Conservation (phyloP, 163 green algal genomes). For the Coccomyxa subellipsoidea region DNA sequence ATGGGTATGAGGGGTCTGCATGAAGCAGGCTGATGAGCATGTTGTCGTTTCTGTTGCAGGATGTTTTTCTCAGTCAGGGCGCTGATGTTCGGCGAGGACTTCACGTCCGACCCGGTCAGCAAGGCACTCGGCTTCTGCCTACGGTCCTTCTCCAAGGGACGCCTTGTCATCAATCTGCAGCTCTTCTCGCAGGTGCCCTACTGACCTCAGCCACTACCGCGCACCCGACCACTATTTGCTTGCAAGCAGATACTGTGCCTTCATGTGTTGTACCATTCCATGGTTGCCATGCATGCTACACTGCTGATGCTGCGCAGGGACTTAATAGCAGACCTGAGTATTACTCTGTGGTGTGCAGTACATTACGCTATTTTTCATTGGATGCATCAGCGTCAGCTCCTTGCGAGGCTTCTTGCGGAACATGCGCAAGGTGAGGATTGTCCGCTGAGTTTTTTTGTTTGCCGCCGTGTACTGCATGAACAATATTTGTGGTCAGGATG, state of each 20-base stretch:
- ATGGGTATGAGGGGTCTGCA: no score
- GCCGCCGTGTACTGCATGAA: no score
- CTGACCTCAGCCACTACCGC: no score
- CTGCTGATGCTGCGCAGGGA: no score
- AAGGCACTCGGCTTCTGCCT: slow-evolving; percentile 55
- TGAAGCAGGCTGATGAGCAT: neutral
- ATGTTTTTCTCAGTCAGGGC: slow-evolving; percentile 66
- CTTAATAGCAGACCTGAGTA: neutral
- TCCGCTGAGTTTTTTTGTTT: no score
- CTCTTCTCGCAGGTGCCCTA: slow-evolving; percentile 42
- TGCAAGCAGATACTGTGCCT: no score
- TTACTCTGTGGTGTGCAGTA: slow-evolving; percentile 62
- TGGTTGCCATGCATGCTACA: no score
- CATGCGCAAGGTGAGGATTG: slow-evolving; percentile 56
- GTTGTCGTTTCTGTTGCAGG: slow-evolving; percentile 27
- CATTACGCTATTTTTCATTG: slow-evolving; percentile 91
- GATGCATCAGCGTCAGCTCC: slow-evolving; percentile 81
- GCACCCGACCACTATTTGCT: no score
- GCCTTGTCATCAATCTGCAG: slow-evolving; percentile 58
- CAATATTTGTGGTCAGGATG: no score
- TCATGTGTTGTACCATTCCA: no score
- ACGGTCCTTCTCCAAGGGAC: slow-evolving; percentile 54
- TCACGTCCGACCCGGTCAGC: slow-evolving; percentile 64
- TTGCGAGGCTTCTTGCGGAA: slow-evolving; percentile 87
- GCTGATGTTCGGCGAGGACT: slow-evolving; percentile 77